These are phyloP conservation scores for Flaveria sonorensis DNA, from an alignment of 129 eudicot genomes.

Conservation along the genomic window DNA sequence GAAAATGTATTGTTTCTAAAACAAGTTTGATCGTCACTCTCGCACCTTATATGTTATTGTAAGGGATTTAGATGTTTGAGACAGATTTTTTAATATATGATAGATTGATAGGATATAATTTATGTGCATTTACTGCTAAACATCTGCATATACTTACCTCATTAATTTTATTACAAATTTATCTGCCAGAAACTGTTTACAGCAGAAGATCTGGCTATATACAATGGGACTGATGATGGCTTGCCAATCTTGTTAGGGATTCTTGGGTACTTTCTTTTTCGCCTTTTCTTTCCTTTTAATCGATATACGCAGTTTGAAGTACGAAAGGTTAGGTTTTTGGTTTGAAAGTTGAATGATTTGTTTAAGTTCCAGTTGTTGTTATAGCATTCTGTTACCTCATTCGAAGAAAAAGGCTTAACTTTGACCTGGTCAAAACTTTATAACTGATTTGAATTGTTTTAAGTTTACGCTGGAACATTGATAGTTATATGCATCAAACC, in stretches of 20 bases:
- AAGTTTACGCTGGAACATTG: neutral
- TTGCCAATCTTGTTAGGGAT: conserved; percentile 79
- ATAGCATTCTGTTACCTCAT: neutral
- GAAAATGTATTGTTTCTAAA: too few relatives aligned
- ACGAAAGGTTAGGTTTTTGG: neutral
- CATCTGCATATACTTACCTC: conserved; percentile 3
- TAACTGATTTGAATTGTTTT: too few relatives aligned
- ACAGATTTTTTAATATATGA: neutral
- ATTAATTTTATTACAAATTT: neutral
- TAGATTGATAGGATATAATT: neutral
- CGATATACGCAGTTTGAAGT: neutral
- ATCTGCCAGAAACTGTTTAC: conserved; percentile 60
- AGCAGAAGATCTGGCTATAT: conserved; percentile 63
- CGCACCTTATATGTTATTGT: too few relatives aligned
- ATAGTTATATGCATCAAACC: neutral
- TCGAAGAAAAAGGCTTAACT: neutral
- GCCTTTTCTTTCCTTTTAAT: neutral
- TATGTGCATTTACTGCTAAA: neutral
- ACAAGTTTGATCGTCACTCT: too few relatives aligned
- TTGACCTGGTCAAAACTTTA: neutral
- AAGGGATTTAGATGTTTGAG: neutral
- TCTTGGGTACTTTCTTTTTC: conserved; percentile 59
- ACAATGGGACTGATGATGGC: conserved; percentile 68
- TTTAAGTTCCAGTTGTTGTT: neutral
- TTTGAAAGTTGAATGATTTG: neutral